Percentiles rank a stretch among this genome's conserved stretches.
Conservation (phyloP, 192 early-diverging fungal genomes). For the Coemansia sp. region DNA sequence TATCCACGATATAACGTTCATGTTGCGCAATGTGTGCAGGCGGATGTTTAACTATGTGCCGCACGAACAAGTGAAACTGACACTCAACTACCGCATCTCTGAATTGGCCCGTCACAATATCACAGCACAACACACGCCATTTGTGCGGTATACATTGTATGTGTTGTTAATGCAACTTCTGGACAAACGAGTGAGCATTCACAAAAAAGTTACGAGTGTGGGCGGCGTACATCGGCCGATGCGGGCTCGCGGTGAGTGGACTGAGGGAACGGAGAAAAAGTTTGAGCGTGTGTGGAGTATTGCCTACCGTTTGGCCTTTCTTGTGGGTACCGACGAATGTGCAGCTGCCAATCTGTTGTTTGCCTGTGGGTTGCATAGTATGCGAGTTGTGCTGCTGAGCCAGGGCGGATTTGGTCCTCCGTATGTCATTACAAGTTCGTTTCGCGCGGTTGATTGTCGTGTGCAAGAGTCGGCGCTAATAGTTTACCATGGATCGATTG, state of each 20-base stretch:
- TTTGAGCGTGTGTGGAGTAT: not conserved
- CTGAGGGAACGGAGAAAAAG: not conserved
- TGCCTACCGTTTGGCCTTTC: not conserved
- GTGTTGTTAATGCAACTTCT: conserved; percentile 18
- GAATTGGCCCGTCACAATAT: conserved; percentile 26
- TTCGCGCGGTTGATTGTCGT: not conserved
- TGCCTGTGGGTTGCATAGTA: conserved; percentile 22
- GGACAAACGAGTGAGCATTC: conserved; percentile 7
- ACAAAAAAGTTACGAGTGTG: not conserved
- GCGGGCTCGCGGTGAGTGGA: not conserved
- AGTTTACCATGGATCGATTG: conserved; percentile 5
- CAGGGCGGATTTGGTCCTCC: conserved; percentile 23
- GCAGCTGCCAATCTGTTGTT: conserved; percentile 23
- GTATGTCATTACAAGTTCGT: conserved; percentile 21
- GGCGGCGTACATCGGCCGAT: not conserved
- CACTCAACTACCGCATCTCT: conserved; percentile 19
- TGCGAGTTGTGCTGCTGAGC: conserved; percentile 22
- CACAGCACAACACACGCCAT: conserved; percentile 14
- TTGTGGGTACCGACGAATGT: conserved; percentile 26
- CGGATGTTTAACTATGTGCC: not conserved
- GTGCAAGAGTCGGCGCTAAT: conserved; percentile 6
- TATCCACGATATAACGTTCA: not conserved
- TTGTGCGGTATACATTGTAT: conserved; percentile 27
- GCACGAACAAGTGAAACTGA: not conserved
- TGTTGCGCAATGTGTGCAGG: not conserved